Base-by-base conservation (phyloP, 441 rosid genomes). In the Populus tomentosa region DNA sequence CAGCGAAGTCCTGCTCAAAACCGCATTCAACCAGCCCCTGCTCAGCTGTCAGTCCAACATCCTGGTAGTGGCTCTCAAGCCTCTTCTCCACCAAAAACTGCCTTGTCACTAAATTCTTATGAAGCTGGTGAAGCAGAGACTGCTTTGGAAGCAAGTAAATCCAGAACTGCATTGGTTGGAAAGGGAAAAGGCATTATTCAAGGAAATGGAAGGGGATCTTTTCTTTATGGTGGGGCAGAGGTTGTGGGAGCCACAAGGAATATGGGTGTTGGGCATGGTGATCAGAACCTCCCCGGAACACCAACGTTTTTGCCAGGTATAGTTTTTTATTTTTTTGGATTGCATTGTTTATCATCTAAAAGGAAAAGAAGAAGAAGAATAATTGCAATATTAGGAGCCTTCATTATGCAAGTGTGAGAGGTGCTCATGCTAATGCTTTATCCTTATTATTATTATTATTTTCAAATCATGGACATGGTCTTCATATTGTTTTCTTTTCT, bases 261-360 rank as follows among this genome's bases (percentile, higher is more conserved):
- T 83, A 81, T 91, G 84, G 81, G 91, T 80, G 85, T 83, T 80
- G 88, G 90, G 79, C 92, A 77, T 73, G 91, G 95, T 70, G 97
- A 96, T 80, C 91, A 87, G 77, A 96, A 91, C 82, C 91, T 91
- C 82, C 92, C 93, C 73, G 75, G 64, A 40, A n/a, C 80, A 71
- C 80, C 80, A 61, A 83, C 97, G 61, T 94, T 94, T 87, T 86
- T 94, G 81, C 98, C 98, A 32, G 92, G 98, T 96, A 88, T 35
- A 16, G 14, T n/a, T n/a, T 74, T n/a, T n/a, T n/a, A n/a, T 73
- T 62, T 16, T 32, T 28, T 40, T 76, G 33, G 32, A 40, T 35
- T 10, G 14, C 32, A 0, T 26, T 23, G 50, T 24, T 71, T 14
- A 24, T 21, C 13, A 40, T 10, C 9, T 9, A 63, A 67, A 73